These are phyloP conservation scores for Viridothelium virens DNA, from an alignment of 495 filamentous ascomycete species.

Conservation along the genomic window DNA sequence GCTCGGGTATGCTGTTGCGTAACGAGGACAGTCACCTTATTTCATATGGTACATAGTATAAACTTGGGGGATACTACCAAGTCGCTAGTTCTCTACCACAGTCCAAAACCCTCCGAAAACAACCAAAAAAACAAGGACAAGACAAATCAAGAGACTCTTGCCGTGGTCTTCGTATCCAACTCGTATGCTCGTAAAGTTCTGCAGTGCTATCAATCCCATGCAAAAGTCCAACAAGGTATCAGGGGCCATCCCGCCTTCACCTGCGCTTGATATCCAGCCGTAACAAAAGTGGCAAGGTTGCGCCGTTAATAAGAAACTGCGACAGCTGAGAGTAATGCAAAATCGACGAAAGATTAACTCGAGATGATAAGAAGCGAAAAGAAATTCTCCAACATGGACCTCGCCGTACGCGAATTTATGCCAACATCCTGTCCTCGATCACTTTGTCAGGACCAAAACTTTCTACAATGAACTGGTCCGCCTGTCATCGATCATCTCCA, in stretches of 20 bases:
- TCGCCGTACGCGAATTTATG: too few species aligned
- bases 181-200: neutral
- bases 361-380: neutral
- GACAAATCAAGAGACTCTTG: neutral
- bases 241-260: neutral
- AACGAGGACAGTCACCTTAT: too few species aligned
- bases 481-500: constrained; percentile 22
- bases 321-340: neutral
- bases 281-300: neutral
- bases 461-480: constrained; percentile 16
- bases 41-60: neutral
- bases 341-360: neutral
- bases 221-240: neutral
- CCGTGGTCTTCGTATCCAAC: neutral
- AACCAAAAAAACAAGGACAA: neutral
- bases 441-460: neutral
- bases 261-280: neutral
- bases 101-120: too few species aligned
- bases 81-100: neutral
- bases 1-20: too few species aligned
- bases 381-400: neutral
- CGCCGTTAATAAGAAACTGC: neutral
- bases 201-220: neutral
- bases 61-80: neutral
- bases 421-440: neutral